These are phyloP conservation scores for Carex sylvatica DNA, from an alignment of 202 grass and related monocot genomes.

Conservation along the genomic window DNA sequence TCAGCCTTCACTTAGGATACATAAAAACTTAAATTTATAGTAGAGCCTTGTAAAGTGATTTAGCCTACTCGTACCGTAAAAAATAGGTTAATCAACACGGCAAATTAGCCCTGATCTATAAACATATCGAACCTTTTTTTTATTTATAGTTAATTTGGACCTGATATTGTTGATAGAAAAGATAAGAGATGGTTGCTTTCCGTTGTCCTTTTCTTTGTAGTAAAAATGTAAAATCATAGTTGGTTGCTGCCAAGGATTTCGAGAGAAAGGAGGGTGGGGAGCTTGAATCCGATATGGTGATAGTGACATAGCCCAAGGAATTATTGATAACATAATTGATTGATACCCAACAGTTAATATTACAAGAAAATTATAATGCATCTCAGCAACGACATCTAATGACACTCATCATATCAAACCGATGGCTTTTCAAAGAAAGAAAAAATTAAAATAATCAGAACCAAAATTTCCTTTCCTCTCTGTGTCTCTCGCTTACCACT, in stretches of 20 bases:
- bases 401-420: neutral
- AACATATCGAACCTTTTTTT: neutral
- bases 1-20: neutral
- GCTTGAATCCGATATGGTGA: neutral
- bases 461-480: neutral
- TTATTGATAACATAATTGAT: neutral
- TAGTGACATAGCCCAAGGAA: neutral
- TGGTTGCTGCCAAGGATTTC: too few relatives aligned
- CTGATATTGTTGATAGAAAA: too few relatives aligned
- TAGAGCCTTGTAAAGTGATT: neutral
- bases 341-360: neutral
- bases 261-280: neutral
- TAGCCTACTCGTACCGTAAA: neutral
- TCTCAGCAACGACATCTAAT: neutral
- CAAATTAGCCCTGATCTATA: neutral
- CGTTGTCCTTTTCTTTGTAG: too few relatives aligned
- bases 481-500: neutral
- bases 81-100: neutral
- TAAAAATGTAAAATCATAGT: too few relatives aligned
- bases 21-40: neutral
- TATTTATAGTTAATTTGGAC: neutral
- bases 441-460: neutral
- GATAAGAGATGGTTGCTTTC: too few relatives aligned
- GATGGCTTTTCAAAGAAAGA: neutral
- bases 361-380: neutral